A percentile compares a stretch with the other conserved stretches of the same genome.
phyloP scores from a whole-genome alignment of 257 asterid species.

The Pogostemon cablin region DNA sequence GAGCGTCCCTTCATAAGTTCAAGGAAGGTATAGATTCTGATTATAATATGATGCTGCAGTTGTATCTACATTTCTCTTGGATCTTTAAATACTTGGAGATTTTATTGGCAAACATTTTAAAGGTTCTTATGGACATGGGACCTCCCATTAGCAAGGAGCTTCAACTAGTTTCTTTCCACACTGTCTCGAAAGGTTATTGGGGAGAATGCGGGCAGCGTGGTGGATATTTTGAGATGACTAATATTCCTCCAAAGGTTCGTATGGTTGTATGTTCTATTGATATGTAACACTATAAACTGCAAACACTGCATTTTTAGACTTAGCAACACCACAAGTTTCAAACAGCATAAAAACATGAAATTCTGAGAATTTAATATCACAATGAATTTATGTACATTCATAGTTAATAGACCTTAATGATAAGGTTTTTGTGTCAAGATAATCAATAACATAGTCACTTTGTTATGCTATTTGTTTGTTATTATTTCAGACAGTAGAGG shows the following conservation, averaged over 20 bases:
- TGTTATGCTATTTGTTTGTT: conserved; percentile 14
- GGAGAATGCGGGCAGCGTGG: conserved; percentile 99
- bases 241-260: conserved; percentile 80
- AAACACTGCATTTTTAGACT: conserved; percentile 17
- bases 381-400: background rate
- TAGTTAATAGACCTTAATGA: background rate
- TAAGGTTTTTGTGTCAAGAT: too few relatives aligned
- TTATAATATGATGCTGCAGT: background rate
- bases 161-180: conserved; percentile 86
- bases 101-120: conserved; percentile 1
- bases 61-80: background rate
- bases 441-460: background rate
- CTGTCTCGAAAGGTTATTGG: conserved; percentile 85
- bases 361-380: background rate
- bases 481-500: conserved; percentile 74
- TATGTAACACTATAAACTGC: conserved; percentile 8
- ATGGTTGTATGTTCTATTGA: background rate
- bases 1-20: conserved; percentile 93
- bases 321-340: background rate
- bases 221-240: conserved; percentile 97
- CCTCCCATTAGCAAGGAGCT: conserved; percentile 75
- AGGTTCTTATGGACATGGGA: conserved; percentile 89
- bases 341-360: background rate
- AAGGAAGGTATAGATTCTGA: conserved; percentile 55
- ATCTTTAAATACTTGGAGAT: background rate